Conservation (phyloP, 2,329 filamentous ascomycete genomes). For the Dothideomycetes sp. region DNA sequence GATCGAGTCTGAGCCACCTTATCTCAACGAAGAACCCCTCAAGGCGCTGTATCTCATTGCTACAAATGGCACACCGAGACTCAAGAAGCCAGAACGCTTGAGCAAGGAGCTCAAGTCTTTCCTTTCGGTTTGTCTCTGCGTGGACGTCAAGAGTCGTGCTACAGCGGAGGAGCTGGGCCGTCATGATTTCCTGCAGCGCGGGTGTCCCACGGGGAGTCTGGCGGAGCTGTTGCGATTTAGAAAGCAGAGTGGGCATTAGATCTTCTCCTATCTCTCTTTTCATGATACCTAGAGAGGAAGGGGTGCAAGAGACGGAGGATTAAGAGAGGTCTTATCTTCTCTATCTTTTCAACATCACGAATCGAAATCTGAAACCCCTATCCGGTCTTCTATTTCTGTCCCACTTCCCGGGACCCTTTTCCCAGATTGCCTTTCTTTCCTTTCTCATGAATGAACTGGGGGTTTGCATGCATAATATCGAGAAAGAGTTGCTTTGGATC, state of each 20-base stretch:
- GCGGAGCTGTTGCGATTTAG: constrained; percentile 76
- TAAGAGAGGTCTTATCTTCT: no score
- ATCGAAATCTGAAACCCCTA: no score
- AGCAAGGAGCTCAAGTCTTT: constrained; percentile 98
- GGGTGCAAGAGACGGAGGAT: no score
- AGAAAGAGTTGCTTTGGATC: no score
- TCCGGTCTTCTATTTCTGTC: no score
- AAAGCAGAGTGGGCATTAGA: constrained; percentile 35
- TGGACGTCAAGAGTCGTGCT: constrained; percentile 89
- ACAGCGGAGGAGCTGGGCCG: constrained; percentile 80
- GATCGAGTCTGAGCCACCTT: constrained; percentile 97
- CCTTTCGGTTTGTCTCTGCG: constrained; percentile 88
- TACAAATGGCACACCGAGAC: constrained; percentile 87
- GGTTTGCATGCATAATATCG: no score
- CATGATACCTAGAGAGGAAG: no score
- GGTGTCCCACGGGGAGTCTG: constrained; percentile 72
- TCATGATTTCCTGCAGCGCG: constrained; percentile 90
- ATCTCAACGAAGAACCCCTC: constrained; percentile 93
- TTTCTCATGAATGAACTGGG: no score
- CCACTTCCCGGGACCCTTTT: no score
- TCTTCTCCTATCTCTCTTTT: no score
- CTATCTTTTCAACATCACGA: no score
- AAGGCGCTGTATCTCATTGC: constrained; percentile 97
- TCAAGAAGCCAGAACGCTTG: constrained; percentile 97
- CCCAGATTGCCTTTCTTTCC: no score